Base-by-base conservation (phyloP, 2,329 filamentous ascomycete genomes). In the Ceratocystis ficicola region DNA sequence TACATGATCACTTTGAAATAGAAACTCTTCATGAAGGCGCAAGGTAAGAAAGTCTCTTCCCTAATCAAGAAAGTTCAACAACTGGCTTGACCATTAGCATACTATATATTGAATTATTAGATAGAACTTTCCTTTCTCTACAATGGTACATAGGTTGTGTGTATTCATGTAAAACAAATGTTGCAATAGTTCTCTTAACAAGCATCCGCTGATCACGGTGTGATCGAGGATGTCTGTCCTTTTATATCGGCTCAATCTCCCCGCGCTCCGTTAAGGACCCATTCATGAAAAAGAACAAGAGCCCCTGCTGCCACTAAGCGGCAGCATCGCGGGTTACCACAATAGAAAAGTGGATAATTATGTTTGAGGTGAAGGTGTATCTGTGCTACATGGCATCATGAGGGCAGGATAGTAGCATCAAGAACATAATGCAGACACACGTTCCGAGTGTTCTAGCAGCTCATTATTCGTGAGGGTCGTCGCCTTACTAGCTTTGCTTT, bases 241-340 rank as follows among this genome's bases (percentile, higher is more conserved):
- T 68, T 64, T 44, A 63, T 60, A 52, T 61, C 44, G 66, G 30
- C 69, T 69, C 78, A 70, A 75, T 86, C 79, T 87, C 71, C 85
- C 84, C 86, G 86, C 83, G 84, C 82, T 87, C 84, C 84, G 84
- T 87, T 86, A 84, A 82, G 82, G 79, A 77, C 79, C 77, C 75
- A 77, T 80, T 79, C 80, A 83, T 78, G 78, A 76, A 76, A 81
- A 79, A 77, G 67, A 68, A 68, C 76, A 76, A 80, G 65, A 66
- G 81, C 77, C 79, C 84, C 79, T 84, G 84, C 84, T 81, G 79
- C 79, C 81, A 70, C 78, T 80, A 79, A 65, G 65, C 44, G 82
- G 81, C 79, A 84, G 83, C 84, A 85, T 83, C 84, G 83, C 77
- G 86, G 84, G 84, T 76, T 41, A 74, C 69, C 67, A 52, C 25